These are phyloP conservation scores for Arthromyces matolae DNA, from an alignment of 768 basidiomycete species.

Conservation along the genomic window DNA sequence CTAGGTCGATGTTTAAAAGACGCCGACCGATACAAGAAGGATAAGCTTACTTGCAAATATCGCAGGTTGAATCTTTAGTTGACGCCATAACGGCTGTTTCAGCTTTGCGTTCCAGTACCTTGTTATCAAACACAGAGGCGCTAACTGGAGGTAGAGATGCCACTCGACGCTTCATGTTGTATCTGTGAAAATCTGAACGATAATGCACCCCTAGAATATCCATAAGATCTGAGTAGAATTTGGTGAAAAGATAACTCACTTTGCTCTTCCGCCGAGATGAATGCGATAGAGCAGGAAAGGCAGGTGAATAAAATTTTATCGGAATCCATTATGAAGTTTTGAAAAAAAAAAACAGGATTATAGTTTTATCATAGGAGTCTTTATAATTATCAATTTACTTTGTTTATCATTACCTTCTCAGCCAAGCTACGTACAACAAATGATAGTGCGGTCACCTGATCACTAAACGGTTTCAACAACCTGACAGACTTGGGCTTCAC, in stretches of 20 bases:
- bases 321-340: constrained; percentile 28
- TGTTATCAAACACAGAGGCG: constrained; percentile 75
- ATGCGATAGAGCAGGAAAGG: constrained; percentile 87
- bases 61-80: constrained; percentile 59
- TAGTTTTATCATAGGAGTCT: not conserved
- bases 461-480: too few relatives aligned
- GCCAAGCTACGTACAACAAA: too few relatives aligned
- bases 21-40: too few relatives aligned
- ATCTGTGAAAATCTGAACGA: constrained; percentile 91
- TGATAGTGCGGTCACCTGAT: too few relatives aligned
- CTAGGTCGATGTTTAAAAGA: constrained; percentile 44
- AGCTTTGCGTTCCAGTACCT: constrained; percentile 73
- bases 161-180: constrained; percentile 97
- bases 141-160: constrained; percentile 86
- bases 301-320: constrained; percentile 69
- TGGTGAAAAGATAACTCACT: constrained; percentile 40
- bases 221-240: constrained; percentile 1
- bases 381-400: not conserved
- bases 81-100: constrained; percentile 72
- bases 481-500: not conserved
- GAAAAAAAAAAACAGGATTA: not conserved
- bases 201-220: constrained; percentile 70
- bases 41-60: constrained; percentile 76
- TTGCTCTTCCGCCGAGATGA: constrained; percentile 78
- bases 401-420: not conserved